A percentile compares a stretch with the other conserved stretches of the same genome.
phyloP scores from a whole-genome alignment of 2,329 filamentous ascomycete genomes.

The Ceratocystis variospora region DNA sequence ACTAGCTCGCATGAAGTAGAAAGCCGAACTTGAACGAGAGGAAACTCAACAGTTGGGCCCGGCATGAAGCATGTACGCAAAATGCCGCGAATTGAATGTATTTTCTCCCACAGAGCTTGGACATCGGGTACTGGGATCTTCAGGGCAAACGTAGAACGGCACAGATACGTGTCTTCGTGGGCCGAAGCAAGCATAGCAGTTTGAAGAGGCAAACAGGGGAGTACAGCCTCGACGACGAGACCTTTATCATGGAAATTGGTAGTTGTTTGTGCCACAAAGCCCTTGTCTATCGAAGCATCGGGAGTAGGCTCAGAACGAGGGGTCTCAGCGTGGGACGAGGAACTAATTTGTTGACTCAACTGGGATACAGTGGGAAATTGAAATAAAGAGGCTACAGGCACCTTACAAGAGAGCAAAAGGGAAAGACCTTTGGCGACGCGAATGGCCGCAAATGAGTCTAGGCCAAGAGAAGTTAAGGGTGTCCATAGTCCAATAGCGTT shows the following conservation, averaged over 20 bases:
- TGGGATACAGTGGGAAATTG: conserved; percentile 51
- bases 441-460: conserved; percentile 78
- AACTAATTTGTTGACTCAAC: conserved; percentile 30
- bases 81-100: conserved; percentile 57
- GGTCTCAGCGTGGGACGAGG: background rate
- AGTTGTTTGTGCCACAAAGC: conserved; percentile 25
- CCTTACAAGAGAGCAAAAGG: conserved; percentile 29
- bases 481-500: conserved; percentile 45
- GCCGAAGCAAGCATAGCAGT: conserved; percentile 48
- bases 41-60: conserved; percentile 44
- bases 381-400: conserved; percentile 58
- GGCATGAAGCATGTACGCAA: conserved; percentile 61
- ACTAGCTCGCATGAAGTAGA: conserved; percentile 33
- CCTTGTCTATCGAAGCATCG: conserved; percentile 22
- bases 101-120: conserved; percentile 44
- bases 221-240: conserved; percentile 36
- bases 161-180: conserved; percentile 49
- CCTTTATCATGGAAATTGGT: background rate
- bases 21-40: conserved; percentile 62
- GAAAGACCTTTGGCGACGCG: conserved; percentile 47
- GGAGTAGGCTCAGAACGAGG: too few relatives aligned
- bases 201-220: conserved; percentile 59
- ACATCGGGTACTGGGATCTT: conserved; percentile 37
- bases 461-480: conserved; percentile 62
- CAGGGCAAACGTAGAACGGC: conserved; percentile 53